Evolutionary conservation across 2,329 filamentous ascomycete species (phyloP).

Genomic region (Claviceps purpurea): DNA sequence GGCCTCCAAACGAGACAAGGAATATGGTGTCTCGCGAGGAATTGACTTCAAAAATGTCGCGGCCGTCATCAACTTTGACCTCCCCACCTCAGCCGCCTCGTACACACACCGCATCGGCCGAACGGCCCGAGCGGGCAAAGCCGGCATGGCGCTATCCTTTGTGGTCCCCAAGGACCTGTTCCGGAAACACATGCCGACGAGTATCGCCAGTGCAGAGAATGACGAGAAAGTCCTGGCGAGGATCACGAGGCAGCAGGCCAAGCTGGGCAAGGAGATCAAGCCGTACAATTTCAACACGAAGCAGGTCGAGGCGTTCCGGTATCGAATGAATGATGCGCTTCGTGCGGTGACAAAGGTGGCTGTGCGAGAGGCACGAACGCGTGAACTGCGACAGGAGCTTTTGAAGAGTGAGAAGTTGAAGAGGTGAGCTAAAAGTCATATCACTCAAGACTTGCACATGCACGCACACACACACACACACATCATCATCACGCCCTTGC

Average conservation of each 20-base stretch:
- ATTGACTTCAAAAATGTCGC: slow-evolving; percentile 96
- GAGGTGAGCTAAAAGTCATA: slow-evolving; percentile 25
- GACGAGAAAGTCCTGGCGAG: slow-evolving; percentile 76
- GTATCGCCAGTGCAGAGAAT: slow-evolving; percentile 58
- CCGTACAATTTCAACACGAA: slow-evolving; percentile 92
- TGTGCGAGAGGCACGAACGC: slow-evolving; percentile 75
- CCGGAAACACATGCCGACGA: slow-evolving; percentile 81
- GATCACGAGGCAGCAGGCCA: slow-evolving; percentile 66
- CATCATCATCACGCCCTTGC: background rate
- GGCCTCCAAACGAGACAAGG: slow-evolving; percentile 55
- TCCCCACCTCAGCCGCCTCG: slow-evolving; percentile 74
- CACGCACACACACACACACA: background rate
- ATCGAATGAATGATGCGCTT: slow-evolving; percentile 86
- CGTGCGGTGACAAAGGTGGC: slow-evolving; percentile 81
- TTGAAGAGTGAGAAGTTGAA: slow-evolving; percentile 90
- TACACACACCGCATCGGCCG: slow-evolving; percentile 96
- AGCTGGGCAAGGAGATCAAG: slow-evolving; percentile 68
- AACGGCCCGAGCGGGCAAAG: slow-evolving; percentile 80
- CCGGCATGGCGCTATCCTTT: slow-evolving; percentile 92
- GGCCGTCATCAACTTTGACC: slow-evolving; percentile 92
- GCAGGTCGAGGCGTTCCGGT: slow-evolving; percentile 85
- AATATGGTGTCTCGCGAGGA: slow-evolving; percentile 85
- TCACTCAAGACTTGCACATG: background rate
- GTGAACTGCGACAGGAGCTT: slow-evolving; percentile 79
- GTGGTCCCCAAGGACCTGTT: slow-evolving; percentile 71